Percentiles rank a stretch among this genome's conserved stretches.
phyloP scores from a whole-genome alignment of 75 land plant genomes.

The Sequoia sempervirens region DNA sequence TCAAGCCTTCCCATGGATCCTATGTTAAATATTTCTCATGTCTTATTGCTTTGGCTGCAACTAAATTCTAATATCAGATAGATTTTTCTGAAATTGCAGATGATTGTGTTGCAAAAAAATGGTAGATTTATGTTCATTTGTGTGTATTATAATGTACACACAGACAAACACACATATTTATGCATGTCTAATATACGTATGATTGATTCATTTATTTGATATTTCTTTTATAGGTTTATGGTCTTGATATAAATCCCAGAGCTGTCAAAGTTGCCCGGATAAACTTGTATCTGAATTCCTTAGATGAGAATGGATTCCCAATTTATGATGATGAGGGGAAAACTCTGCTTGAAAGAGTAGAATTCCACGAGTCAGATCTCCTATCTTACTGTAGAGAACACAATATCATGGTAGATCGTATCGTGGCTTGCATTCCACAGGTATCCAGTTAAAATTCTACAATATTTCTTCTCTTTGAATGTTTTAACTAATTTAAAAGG shows the following conservation, averaged over 20 bases:
- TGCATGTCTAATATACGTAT: not conserved
- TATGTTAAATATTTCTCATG: not conserved
- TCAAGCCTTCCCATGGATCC: not conserved
- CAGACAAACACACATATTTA: too few relatives aligned
- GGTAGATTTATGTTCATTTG: not conserved
- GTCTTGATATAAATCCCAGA: slow-evolving; percentile 96
- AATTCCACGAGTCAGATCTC: slow-evolving; percentile 95
- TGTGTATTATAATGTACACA: not conserved
- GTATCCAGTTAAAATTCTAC: slow-evolving; percentile 21
- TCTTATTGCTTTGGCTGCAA: not conserved
- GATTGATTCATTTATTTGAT: not conserved
- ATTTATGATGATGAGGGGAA: slow-evolving; percentile 81
- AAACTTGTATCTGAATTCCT: slow-evolving; percentile 84
- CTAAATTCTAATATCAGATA: not conserved
- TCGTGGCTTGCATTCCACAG: slow-evolving; percentile 99
- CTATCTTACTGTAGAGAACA: slow-evolving; percentile 78
- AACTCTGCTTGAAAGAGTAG: slow-evolving; percentile 87
- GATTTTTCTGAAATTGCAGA: not conserved
- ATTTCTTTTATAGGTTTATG: slow-evolving; percentile 63
- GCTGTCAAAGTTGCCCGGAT: slow-evolving; percentile 95
- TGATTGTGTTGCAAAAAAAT: too few relatives aligned
- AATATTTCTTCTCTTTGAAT: not conserved
- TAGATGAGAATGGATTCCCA: slow-evolving; percentile 77
- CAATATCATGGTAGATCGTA: slow-evolving; percentile 81
- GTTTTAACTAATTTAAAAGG: not conserved